These are phyloP conservation scores for Vitis rotundifolia DNA, from an alignment of 164 flowering plant genomes.

Conservation along the genomic window DNA sequence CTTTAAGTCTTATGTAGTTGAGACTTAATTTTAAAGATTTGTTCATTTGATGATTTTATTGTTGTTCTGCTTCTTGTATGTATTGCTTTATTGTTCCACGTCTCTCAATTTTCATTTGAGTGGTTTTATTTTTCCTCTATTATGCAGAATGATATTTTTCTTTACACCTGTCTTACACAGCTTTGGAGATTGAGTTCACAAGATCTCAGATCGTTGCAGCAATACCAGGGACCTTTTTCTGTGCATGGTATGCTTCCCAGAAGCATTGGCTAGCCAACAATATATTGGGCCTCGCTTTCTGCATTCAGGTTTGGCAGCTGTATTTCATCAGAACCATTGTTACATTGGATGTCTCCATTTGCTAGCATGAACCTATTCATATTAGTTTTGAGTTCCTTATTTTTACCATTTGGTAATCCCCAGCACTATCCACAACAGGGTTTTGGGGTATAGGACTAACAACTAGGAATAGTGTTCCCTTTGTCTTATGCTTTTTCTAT, in stretches of 20 bases:
- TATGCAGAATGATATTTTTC: slow-evolving; percentile 42
- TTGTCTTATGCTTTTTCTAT: no score
- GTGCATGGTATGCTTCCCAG: slow-evolving; percentile 91
- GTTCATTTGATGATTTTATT: background rate
- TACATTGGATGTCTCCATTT: no score
- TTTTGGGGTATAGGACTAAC: no score
- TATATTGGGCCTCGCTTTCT: slow-evolving; percentile 87
- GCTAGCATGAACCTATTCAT: no score
- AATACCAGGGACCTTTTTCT: slow-evolving; percentile 94
- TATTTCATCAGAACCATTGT: background rate
- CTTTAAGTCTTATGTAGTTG: no score
- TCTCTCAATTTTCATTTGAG: slow-evolving; percentile 11
- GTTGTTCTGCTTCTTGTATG: background rate
- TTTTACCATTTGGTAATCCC: no score
- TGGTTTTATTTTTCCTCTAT: slow-evolving; percentile 26
- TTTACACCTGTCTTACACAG: slow-evolving; percentile 57
- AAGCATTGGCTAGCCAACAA: slow-evolving; percentile 99
- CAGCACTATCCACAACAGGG: no score
- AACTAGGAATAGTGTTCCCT: no score
- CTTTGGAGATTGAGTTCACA: slow-evolving; percentile 89
- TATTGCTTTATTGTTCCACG: no score
- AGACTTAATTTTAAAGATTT: background rate
- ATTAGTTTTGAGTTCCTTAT: no score
- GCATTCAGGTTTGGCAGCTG: slow-evolving; percentile 73
- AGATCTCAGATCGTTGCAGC: slow-evolving; percentile 89